Conservation (phyloP, 2,329 filamentous ascomycete species). For the Talaromyces piceae region DNA sequence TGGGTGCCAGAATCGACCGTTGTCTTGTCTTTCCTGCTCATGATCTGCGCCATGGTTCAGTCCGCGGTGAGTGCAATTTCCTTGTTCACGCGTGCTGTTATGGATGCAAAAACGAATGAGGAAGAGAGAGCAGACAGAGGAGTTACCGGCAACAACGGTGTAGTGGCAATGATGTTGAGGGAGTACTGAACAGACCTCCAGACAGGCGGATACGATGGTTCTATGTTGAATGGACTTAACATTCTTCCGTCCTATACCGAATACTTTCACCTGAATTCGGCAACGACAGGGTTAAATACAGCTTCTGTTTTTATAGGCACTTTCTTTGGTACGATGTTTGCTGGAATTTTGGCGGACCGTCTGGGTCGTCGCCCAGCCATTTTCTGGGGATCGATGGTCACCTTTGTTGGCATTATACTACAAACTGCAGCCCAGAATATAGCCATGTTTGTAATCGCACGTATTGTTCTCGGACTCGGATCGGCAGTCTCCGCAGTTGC, state of each 20-base stretch:
- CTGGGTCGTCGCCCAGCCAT: constrained; percentile 60
- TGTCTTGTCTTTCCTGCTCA: constrained; percentile 33
- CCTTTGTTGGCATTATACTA: constrained; percentile 59
- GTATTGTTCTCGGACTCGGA: constrained; percentile 66
- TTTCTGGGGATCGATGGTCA: constrained; percentile 62
- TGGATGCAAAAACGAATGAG: not conserved
- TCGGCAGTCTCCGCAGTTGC: constrained; percentile 37
- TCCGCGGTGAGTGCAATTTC: constrained; percentile 29
- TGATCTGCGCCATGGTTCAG: constrained; percentile 41
- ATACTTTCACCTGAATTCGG: constrained; percentile 49
- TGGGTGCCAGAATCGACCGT: constrained; percentile 35
- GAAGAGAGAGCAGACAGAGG: not conserved
- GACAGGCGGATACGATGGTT: constrained; percentile 37
- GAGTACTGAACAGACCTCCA: constrained; percentile 6
- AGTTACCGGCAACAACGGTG: not conserved
- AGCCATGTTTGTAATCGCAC: constrained; percentile 61
- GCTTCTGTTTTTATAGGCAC: constrained; percentile 61
- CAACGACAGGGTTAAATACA: constrained; percentile 49
- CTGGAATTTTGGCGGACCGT: constrained; percentile 68
- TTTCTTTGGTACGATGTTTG: constrained; percentile 70
- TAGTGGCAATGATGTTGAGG: not conserved
- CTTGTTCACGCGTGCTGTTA: not conserved
- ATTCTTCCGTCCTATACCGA: constrained; percentile 50
- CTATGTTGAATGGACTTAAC: constrained; percentile 51
- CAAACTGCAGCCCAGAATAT: constrained; percentile 54